Conservation (phyloP, 2,329 filamentous ascomycete species). For the Teratosphaeria zuluensis region DNA sequence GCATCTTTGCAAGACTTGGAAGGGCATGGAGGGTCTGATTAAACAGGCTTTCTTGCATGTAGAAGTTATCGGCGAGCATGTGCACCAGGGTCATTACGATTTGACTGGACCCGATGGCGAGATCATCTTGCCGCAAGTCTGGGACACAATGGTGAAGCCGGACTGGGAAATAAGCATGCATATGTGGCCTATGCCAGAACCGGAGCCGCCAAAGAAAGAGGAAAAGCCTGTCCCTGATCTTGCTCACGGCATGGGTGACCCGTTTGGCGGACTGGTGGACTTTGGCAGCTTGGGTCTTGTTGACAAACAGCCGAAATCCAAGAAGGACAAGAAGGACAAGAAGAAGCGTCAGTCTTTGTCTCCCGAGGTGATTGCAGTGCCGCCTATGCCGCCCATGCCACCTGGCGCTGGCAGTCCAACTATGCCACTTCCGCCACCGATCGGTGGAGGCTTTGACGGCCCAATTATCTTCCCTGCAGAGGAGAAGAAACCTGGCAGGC, state of each 20-base stretch:
- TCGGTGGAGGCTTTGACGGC: slow-evolving; percentile 3
- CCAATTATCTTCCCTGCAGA: slow-evolving; percentile 3
- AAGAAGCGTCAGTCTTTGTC: slow-evolving; percentile 1
- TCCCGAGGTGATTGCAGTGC: slow-evolving; percentile 8
- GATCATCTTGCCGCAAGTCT: slow-evolving; percentile 41
- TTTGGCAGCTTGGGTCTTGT: slow-evolving; percentile 6
- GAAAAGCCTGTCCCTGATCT: slow-evolving; percentile 8
- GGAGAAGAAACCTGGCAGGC: slow-evolving; percentile 9
- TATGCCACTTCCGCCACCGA: slow-evolving; percentile 7
- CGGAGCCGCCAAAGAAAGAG: neutral
- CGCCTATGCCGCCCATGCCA: slow-evolving; percentile 7
- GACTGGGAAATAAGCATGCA: slow-evolving; percentile 41
- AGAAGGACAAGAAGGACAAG: slow-evolving; percentile 7
- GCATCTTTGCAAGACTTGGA: slow-evolving; percentile 62
- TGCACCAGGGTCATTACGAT: slow-evolving; percentile 39
- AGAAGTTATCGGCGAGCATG: slow-evolving; percentile 36
- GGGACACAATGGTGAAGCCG: slow-evolving; percentile 39
- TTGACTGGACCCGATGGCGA: slow-evolving; percentile 39
- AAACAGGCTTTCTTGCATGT: slow-evolving; percentile 41
- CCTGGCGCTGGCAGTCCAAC: slow-evolving; percentile 1
- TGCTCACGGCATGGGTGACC: slow-evolving; percentile 5
- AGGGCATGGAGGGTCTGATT: slow-evolving; percentile 42
- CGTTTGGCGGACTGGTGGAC: slow-evolving; percentile 6
- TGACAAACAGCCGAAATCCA: neutral
- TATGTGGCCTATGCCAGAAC: slow-evolving; percentile 39